These are phyloP conservation scores for Gynostemma pentaphyllum DNA, from an alignment of 306 rosid species.

Conservation along the genomic window DNA sequence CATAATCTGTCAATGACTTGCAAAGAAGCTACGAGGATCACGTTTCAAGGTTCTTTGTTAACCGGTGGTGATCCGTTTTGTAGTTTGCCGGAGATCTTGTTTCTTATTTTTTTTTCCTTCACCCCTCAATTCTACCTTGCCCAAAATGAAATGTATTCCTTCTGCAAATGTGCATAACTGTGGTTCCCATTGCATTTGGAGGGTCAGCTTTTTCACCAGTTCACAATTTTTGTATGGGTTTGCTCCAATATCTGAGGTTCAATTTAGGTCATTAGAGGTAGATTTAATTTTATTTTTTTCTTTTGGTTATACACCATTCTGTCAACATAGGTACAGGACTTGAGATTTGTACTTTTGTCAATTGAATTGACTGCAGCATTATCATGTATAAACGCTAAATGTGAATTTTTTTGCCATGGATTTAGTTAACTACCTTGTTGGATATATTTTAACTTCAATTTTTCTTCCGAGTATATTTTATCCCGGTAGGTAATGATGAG, in stretches of 20 bases:
- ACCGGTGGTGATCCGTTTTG: not conserved
- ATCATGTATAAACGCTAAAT: constrained; percentile 41
- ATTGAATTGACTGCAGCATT: constrained; percentile 33
- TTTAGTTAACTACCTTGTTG: not conserved
- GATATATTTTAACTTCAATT: not conserved
- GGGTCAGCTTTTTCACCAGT: constrained; percentile 19
- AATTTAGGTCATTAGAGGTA: constrained; percentile 32
- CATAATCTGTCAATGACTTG: not conserved
- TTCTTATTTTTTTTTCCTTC: not conserved
- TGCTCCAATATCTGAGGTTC: constrained; percentile 17
- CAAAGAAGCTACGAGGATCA: constrained; percentile 1
- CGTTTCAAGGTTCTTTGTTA: not conserved
- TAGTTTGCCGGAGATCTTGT: constrained; percentile 5
- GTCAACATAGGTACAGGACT: not conserved
- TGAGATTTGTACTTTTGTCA: not conserved
- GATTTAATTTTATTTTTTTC: constrained; percentile 5
- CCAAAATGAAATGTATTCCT: constrained; percentile 30
- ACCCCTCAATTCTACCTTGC: constrained; percentile 14
- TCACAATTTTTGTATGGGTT: constrained; percentile 33
- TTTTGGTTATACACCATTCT: constrained; percentile 6
- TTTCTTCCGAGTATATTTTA: not conserved
- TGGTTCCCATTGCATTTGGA: constrained; percentile 22
- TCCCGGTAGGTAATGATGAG: not conserved
- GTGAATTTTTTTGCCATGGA: constrained; percentile 33
- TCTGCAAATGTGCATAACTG: constrained; percentile 61